Percentiles rank a stretch among this genome's conserved stretches.
These are phyloP conservation scores for Xylariales sp. DNA, from an alignment of 2,329 filamentous ascomycete genomes.

Conservation along the genomic window DNA sequence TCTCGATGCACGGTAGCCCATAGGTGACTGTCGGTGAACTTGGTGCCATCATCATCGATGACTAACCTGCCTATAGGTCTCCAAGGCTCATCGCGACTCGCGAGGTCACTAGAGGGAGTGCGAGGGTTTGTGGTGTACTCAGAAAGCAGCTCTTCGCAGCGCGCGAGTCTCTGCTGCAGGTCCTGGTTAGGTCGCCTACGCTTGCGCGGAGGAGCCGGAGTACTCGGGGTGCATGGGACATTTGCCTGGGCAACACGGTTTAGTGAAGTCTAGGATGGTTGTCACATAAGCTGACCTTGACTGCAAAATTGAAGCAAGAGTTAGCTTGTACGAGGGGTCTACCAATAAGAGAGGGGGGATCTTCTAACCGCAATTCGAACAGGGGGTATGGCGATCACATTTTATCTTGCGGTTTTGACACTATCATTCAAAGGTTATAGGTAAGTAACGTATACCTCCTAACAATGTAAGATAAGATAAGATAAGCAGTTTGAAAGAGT, in stretches of 20 bases:
- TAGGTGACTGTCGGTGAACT: constrained; percentile 68
- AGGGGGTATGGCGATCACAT: constrained; percentile 69
- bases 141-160: constrained; percentile 69
- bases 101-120: constrained; percentile 41
- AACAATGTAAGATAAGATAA: background rate
- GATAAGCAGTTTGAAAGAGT: background rate
- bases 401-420: constrained; percentile 73
- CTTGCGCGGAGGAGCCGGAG: constrained; percentile 69
- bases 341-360: background rate
- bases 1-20: constrained; percentile 67
- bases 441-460: constrained; percentile 1
- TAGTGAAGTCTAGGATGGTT: constrained; percentile 25
- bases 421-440: constrained; percentile 21
- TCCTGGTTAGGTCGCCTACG: constrained; percentile 70
- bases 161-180: constrained; percentile 68
- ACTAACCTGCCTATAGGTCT: constrained; percentile 65
- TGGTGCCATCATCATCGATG: constrained; percentile 64
- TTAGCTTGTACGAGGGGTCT: constrained; percentile 1
- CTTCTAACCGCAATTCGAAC: constrained; percentile 62
- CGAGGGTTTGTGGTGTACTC: constrained; percentile 61
- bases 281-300: constrained; percentile 60
- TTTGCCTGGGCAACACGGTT: constrained; percentile 59
- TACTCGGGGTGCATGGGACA: constrained; percentile 69
- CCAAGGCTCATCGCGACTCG: constrained; percentile 54
- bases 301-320: constrained; percentile 27